Percentiles rank a stretch among this genome's conserved stretches.
These are phyloP conservation scores for Microascus cirrosus DNA, from an alignment of 2,329 filamentous ascomycete species.

Conservation along the genomic window DNA sequence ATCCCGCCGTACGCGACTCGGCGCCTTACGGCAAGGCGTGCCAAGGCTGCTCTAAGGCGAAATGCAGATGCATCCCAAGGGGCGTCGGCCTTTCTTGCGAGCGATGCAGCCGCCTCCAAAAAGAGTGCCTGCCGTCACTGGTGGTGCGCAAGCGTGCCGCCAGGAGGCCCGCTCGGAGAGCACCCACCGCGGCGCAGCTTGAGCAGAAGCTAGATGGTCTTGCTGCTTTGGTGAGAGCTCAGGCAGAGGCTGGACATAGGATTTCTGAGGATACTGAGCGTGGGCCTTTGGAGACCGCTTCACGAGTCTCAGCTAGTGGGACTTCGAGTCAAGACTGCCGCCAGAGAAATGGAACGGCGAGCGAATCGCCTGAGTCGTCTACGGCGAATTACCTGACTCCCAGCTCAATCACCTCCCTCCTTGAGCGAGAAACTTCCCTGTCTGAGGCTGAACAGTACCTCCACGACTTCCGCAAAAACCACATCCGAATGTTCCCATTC, in stretches of 20 bases:
- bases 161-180: conserved; percentile 7
- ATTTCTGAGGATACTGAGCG: not conserved
- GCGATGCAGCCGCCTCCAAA: conserved; percentile 26
- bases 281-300: not conserved
- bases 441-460: conserved; percentile 7
- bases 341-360: not conserved
- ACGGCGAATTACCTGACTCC: not conserved
- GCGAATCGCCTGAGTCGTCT: too few relatives aligned
- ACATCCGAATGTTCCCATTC: conserved; percentile 17
- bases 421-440: not conserved
- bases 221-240: conserved; percentile 16
- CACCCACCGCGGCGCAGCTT: conserved; percentile 10
- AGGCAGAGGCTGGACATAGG: not conserved
- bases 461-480: conserved; percentile 11
- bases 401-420: not conserved
- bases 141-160: conserved; percentile 17
- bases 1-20: conserved; percentile 9
- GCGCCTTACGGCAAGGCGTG: conserved; percentile 28
- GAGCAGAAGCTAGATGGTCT: conserved; percentile 17
- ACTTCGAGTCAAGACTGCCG: not conserved
- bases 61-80: conserved; percentile 28
- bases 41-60: conserved; percentile 26
- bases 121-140: conserved; percentile 24
- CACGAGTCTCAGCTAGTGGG: not conserved
- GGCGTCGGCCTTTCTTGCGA: conserved; percentile 17